These are phyloP conservation scores for Lepiota subincarnata DNA, from an alignment of 768 basidiomycete genomes.

Conservation along the genomic window DNA sequence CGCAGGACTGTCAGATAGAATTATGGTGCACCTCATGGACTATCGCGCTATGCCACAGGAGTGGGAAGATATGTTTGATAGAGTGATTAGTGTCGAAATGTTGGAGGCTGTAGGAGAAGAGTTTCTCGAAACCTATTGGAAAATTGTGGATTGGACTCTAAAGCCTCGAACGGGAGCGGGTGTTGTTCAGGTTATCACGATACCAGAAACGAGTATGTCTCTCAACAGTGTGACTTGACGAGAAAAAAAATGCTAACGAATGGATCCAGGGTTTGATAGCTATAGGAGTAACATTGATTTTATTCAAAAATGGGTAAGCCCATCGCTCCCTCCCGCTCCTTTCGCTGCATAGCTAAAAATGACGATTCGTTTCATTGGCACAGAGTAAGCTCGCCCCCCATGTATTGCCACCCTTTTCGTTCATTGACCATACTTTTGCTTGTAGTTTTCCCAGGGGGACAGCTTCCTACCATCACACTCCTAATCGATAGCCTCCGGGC, in stretches of 20 bases:
- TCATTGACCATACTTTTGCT: neutral
- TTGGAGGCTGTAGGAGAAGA: constrained; percentile 70
- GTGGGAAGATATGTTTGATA: constrained; percentile 64
- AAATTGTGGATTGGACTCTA: constrained; percentile 62
- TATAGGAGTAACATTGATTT: constrained; percentile 65
- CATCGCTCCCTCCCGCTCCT: constrained; percentile 3
- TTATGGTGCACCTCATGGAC: constrained; percentile 72
- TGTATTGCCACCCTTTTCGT: neutral
- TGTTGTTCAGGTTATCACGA: constrained; percentile 71
- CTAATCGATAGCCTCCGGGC: constrained; percentile 40
- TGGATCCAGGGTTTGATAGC: constrained; percentile 42
- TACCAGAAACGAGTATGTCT: constrained; percentile 63
- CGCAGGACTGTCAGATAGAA: constrained; percentile 46
- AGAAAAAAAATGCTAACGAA: neutral
- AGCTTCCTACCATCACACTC: constrained; percentile 60
- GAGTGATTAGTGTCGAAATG: constrained; percentile 76
- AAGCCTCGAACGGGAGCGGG: constrained; percentile 55
- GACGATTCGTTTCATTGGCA: neutral
- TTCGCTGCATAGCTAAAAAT: neutral
- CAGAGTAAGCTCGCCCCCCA: constrained; percentile 23
- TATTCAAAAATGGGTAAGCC: constrained; percentile 70
- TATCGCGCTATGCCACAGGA: constrained; percentile 60
- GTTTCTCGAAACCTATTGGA: constrained; percentile 63
- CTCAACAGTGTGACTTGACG: neutral
- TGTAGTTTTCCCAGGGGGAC: constrained; percentile 67